Evolutionary conservation across 1,284 basidiomycete species (phyloP).

Genomic region (Leccinum solheimii): DNA sequence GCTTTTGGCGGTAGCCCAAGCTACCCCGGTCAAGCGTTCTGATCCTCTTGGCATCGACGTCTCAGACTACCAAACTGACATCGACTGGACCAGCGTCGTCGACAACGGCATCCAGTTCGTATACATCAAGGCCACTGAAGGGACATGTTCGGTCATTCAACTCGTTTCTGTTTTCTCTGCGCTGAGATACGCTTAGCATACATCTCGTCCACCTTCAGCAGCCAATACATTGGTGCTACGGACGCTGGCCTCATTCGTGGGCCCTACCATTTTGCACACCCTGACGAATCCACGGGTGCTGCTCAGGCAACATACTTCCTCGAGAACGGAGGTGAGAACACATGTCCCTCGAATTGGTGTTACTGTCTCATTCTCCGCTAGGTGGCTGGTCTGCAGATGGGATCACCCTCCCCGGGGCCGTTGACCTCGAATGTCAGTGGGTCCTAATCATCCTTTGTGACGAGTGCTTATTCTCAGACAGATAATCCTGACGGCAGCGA

Average conservation of each 20-base stretch:
- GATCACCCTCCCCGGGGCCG: conserved; percentile 62
- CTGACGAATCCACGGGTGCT: conserved; percentile 43
- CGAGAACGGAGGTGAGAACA: not conserved
- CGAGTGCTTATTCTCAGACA: conserved; percentile 21
- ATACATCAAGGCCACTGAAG: conserved; percentile 74
- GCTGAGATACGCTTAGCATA: conserved; percentile 28
- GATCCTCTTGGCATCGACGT: conserved; percentile 55
- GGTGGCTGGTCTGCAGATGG: conserved; percentile 40
- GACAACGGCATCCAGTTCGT: conserved; percentile 60
- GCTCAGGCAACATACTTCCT: conserved; percentile 57
- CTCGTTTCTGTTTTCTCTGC: not conserved
- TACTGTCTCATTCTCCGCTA: not conserved
- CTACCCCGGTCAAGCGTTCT: conserved; percentile 34
- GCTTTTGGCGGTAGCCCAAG: conserved; percentile 15
- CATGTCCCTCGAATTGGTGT: not conserved
- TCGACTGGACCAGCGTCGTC: conserved; percentile 57
- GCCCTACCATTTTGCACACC: conserved; percentile 54
- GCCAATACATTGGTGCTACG: conserved; percentile 24
- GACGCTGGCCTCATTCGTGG: conserved; percentile 51
- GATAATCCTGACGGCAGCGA: conserved; percentile 49
- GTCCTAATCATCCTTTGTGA: not conserved
- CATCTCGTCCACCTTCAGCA: conserved; percentile 38
- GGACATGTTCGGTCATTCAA: conserved; percentile 43
- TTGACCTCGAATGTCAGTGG: conserved; percentile 60
- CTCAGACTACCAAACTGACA: conserved; percentile 51